Evolutionary conservation across 495 filamentous ascomycete species (phyloP), one percentile per base, ranked within the genome.

Genomic region (Diplogelasinospora grovesii): DNA sequence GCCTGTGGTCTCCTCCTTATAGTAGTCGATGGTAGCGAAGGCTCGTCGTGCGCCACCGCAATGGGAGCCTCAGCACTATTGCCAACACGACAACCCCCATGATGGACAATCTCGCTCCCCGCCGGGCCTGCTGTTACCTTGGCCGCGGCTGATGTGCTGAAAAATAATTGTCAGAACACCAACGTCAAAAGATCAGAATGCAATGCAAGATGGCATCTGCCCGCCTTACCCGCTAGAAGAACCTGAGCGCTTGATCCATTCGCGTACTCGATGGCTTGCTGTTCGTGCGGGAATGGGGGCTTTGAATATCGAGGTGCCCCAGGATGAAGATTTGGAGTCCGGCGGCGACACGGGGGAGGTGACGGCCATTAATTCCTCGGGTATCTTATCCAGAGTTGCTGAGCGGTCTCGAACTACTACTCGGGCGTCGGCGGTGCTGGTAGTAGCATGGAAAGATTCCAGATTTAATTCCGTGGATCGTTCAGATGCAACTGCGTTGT

Each of bases 81-180:
- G 4, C 44, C 54, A 3, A 61, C 41, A 14, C 57, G 55, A 10
- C 46, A 46, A 22, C 61, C 61, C 2, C 61, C 60, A 3, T 63
- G 48, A 38, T 65, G 59, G 21, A 49, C 46, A 30, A 65, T 65
- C 19, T 56, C 39, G 15, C 41, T 3, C 8, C 28, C 9, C 9
- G 44, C 22, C n/a, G 43, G 38, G 24, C 14, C 19, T 16, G 18
- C 21, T 14, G 19, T 11, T 3, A 24, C 3, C n/a, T 43, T 39
- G n/a, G 29, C 6, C 27, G 32, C 11, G 14, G 21, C 20, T 29
- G 23, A 19, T 33, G 15, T 19, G n/a, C 9, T n/a, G 25, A 3
- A 20, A 18, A 10, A 33, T 31, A 15, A 16, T 13, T 30, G 36
- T 33, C 26, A 37, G 33, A 0, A 28, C 0, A 14, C 5, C 16